These are phyloP conservation scores for Grosmannia serpens DNA, from an alignment of 2,329 filamentous ascomycete species.

Conservation along the genomic window DNA sequence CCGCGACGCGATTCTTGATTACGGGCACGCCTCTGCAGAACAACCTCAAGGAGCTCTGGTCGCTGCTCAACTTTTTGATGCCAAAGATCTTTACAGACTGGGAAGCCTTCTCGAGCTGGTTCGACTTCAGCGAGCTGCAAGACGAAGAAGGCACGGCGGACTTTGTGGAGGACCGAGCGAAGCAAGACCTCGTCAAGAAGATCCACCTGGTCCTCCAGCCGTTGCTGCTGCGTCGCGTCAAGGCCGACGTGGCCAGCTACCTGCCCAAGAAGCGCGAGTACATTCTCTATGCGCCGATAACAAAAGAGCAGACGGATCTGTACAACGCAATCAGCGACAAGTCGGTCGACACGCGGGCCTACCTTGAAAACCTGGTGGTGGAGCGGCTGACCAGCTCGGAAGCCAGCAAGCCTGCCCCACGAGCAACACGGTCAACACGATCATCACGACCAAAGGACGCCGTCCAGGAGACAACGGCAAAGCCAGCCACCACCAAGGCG, in stretches of 20 bases:
- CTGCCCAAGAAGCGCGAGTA: conserved; percentile 97
- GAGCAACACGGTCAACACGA: conserved; percentile 21
- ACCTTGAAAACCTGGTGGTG: conserved; percentile 68
- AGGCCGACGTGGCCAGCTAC: conserved; percentile 81
- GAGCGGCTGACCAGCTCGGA: conserved; percentile 46
- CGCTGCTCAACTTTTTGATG: conserved; percentile 81
- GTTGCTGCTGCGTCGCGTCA: conserved; percentile 75
- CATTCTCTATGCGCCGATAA: conserved; percentile 86
- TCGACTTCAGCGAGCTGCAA: conserved; percentile 87
- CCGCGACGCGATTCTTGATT: conserved; percentile 81
- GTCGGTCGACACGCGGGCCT: conserved; percentile 52
- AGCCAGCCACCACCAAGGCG: background rate
- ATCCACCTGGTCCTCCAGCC: conserved; percentile 94
- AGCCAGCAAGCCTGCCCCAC: conserved; percentile 4
- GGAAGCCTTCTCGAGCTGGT: conserved; percentile 90
- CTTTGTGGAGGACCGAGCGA: conserved; percentile 66
- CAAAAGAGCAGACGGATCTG: conserved; percentile 77
- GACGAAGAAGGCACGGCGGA: conserved; percentile 71
- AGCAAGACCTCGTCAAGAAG: conserved; percentile 69
- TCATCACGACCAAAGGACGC: conserved; percentile 18
- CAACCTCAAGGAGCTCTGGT: conserved; percentile 91
- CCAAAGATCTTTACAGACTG: conserved; percentile 89
- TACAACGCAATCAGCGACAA: conserved; percentile 58
- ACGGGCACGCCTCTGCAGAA: conserved; percentile 94
- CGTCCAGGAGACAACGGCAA: conserved; percentile 8